These are phyloP conservation scores for Aspergillus glaucus DNA, from an alignment of 2,329 filamentous ascomycete genomes.

Conservation along the genomic window DNA sequence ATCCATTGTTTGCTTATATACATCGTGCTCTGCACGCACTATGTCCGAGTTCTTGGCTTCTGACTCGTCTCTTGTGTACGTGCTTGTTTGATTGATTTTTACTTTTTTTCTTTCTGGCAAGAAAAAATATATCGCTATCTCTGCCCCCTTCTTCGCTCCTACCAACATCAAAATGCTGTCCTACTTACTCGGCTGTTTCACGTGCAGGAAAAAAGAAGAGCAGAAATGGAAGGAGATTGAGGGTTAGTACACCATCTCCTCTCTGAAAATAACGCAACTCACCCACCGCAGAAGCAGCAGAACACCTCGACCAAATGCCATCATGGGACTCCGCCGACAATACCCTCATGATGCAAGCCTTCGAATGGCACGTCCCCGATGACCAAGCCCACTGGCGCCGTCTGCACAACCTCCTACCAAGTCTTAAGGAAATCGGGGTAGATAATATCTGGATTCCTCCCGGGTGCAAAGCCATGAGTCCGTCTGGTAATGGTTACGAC, in stretches of 20 bases:
- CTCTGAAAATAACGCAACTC: neutral
- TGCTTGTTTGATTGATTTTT: too few species aligned
- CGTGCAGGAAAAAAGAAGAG: slow-evolving; percentile 7
- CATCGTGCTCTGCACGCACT: too few species aligned
- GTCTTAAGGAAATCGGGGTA: slow-evolving; percentile 55
- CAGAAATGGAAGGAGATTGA: slow-evolving; percentile 19
- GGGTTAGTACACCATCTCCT: slow-evolving; percentile 9
- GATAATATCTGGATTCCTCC: slow-evolving; percentile 64
- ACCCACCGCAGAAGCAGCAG: slow-evolving; percentile 15
- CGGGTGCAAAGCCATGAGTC: slow-evolving; percentile 60
- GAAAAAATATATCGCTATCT: neutral
- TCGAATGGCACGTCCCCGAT: slow-evolving; percentile 65
- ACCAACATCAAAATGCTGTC: neutral
- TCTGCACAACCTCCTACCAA: slow-evolving; percentile 47
- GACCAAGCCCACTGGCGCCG: slow-evolving; percentile 57
- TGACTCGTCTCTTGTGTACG: too few species aligned
- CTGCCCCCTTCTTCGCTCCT: too few species aligned
- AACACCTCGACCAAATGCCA: slow-evolving; percentile 17
- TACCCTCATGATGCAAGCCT: slow-evolving; percentile 58
- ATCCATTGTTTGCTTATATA: too few species aligned
- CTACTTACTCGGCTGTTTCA: slow-evolving; percentile 5
- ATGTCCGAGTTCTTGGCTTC: too few species aligned
- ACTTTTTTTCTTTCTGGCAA: neutral
- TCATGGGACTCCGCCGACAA: slow-evolving; percentile 31
- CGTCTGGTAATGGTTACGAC: slow-evolving; percentile 61